Percentiles rank a stretch among this genome's conserved stretches.
Conservation (phyloP, 495 filamentous ascomycete species). For the Sphaerosporella brunnea region DNA sequence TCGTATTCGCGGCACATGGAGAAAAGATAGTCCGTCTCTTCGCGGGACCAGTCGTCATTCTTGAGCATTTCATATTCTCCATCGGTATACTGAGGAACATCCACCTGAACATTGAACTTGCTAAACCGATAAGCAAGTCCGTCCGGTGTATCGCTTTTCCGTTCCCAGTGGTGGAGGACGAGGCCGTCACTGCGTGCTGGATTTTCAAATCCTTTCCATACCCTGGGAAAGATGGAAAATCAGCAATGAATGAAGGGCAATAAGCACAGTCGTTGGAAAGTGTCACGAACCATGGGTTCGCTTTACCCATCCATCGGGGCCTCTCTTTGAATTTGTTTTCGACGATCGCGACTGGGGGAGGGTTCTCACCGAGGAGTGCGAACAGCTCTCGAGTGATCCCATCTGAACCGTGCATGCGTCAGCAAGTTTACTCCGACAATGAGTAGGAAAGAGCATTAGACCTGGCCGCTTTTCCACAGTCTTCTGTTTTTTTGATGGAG, state of each 20-base stretch:
- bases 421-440: too few species aligned
- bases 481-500: slow-evolving; percentile 63
- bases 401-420: too few species aligned
- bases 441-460: too few species aligned
- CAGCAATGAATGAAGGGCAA: not conserved
- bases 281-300: slow-evolving; percentile 35
- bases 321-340: slow-evolving; percentile 49
- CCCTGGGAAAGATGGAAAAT: slow-evolving; percentile 25
- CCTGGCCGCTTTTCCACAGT: slow-evolving; percentile 51
- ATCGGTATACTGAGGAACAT: slow-evolving; percentile 60
- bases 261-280: not conserved
- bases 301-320: slow-evolving; percentile 41
- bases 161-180: slow-evolving; percentile 40
- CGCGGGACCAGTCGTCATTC: slow-evolving; percentile 63
- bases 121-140: slow-evolving; percentile 41
- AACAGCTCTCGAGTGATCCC: slow-evolving; percentile 51
- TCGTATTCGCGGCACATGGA: slow-evolving; percentile 55
- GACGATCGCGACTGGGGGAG: slow-evolving; percentile 48
- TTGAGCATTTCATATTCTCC: slow-evolving; percentile 68
- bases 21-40: slow-evolving; percentile 85
- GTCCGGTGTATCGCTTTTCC: slow-evolving; percentile 24
- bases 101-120: slow-evolving; percentile 67
- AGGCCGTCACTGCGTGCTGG: slow-evolving; percentile 38
- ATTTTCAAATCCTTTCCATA: slow-evolving; percentile 41
- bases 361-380: slow-evolving; percentile 47